A percentile compares a stretch with the other conserved stretches of the same genome.
Evolutionary conservation across 2,329 filamentous ascomycete species (phyloP).

Genomic region (Sporothrix humicola): DNA sequence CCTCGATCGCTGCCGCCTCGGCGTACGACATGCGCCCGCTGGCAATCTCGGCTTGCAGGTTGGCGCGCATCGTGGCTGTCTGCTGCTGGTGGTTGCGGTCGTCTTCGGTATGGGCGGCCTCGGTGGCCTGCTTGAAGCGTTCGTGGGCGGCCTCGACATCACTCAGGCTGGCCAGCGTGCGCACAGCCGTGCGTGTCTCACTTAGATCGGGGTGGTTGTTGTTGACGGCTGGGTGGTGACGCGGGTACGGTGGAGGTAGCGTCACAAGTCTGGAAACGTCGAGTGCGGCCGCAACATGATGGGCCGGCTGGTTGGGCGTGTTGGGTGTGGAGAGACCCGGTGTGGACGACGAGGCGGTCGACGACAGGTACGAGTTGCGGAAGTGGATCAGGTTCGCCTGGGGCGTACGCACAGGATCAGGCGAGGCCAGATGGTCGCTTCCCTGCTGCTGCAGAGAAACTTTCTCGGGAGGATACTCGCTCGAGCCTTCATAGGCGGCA

Average conservation of each 20-base stretch:
- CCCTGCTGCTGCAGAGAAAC: constrained; percentile 51
- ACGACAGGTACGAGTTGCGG: constrained; percentile 50
- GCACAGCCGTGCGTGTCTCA: constrained; percentile 74
- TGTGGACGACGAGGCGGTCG: constrained; percentile 40
- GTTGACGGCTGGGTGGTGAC: constrained; percentile 93
- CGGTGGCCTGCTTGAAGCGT: constrained; percentile 61
- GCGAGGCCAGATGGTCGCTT: constrained; percentile 31
- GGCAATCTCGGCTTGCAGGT: constrained; percentile 79
- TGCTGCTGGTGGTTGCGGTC: constrained; percentile 56
- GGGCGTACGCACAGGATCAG: constrained; percentile 52
- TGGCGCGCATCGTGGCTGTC: constrained; percentile 69
- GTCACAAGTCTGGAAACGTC: constrained; percentile 94
- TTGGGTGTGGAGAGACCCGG: constrained; percentile 48
- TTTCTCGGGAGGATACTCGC: constrained; percentile 64
- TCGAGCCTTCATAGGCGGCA: constrained; percentile 51
- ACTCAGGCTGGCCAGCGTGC: constrained; percentile 73
- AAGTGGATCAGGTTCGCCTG: constrained; percentile 44
- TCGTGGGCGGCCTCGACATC: constrained; percentile 74
- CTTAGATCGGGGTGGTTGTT: constrained; percentile 93
- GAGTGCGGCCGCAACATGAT: constrained; percentile 56
- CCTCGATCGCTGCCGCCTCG: constrained; percentile 81
- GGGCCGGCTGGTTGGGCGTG: constrained; percentile 48
- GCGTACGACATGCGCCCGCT: constrained; percentile 80
- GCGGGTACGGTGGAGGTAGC: constrained; percentile 88
- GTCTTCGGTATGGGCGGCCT: constrained; percentile 63